phyloP scores from a whole-genome alignment of 1,284 basidiomycete genomes.

The Kalmanozyma brasiliensis region DNA sequence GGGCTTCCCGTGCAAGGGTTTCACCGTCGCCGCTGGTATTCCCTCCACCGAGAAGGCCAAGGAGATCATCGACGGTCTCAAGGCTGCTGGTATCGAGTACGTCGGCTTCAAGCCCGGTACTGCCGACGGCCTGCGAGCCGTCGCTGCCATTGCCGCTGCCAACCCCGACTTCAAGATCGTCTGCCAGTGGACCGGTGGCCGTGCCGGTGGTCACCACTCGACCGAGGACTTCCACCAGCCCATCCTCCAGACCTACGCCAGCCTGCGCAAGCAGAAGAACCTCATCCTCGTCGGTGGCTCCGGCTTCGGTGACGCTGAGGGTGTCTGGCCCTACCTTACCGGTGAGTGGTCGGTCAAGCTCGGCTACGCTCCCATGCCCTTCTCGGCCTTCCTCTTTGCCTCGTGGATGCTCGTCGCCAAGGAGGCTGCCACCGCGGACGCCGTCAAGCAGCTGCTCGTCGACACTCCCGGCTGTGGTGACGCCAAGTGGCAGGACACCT shows the following conservation, averaged over 20 bases:
- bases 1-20: constrained; percentile 93
- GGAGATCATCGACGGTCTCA: constrained; percentile 85
- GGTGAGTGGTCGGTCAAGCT: constrained; percentile 93
- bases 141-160: constrained; percentile 91
- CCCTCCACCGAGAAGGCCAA: constrained; percentile 91
- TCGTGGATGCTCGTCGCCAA: constrained; percentile 98
- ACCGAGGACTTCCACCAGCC: constrained; percentile 99
- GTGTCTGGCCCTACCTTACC: constrained; percentile 95
- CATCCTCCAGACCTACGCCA: constrained; percentile 86
- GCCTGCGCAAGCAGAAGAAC: constrained; percentile 88
- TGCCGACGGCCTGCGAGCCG: constrained; percentile 94
- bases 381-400: constrained; percentile 93
- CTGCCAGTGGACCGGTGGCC: constrained; percentile 97
- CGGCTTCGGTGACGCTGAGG: constrained; percentile 93
- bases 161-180: constrained; percentile 98
- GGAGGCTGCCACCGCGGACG: constrained; percentile 92
- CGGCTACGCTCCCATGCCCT: constrained; percentile 94
- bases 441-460: constrained; percentile 96
- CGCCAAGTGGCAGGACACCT: constrained; percentile 92
- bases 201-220: constrained; percentile 98
- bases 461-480: constrained; percentile 93
- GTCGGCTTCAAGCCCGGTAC: constrained; percentile 98
- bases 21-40: constrained; percentile 96
- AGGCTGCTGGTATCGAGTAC: constrained; percentile 86
- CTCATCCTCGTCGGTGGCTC: constrained; percentile 93